Base-by-base conservation (phyloP, 768 basidiomycete species). In the Trametes cubensis region DNA sequence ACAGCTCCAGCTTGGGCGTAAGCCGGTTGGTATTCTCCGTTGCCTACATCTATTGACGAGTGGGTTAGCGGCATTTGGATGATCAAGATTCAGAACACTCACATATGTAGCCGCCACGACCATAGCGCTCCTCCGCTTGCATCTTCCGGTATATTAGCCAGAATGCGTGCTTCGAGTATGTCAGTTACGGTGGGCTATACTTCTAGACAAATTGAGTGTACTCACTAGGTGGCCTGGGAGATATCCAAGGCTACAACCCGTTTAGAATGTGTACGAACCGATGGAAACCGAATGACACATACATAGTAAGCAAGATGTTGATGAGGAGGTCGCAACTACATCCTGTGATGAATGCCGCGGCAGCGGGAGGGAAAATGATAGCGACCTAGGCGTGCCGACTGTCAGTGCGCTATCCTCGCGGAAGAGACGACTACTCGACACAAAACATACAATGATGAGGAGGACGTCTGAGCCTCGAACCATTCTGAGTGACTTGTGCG, bases 71-170 rank as follows among this genome's bases (percentile, higher is more conserved):
- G 17, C 15, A n/a, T 60, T 21, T 44, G 21, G 6, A 18, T 8
- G 21, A 56, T n/a, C 13, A n/a, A 41, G 4, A 28, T 48, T n/a
- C 42, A 50, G 34, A n/a, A 28, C 10, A 81, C 92, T 70, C 70
- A 92, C 92, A 94, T 54, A 80, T 74, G 78, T 85, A 94, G 34
- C 88, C 88, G 20, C 90, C 91, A 6, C 71, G 75, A 14, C 93
- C 93, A 69, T 91, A 95, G 44, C 79, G 81, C 68, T 92, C 91
- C 68, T 92, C 90, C 0, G 92, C 94, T 68, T 90, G 81, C 82
- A 93, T 93, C 82, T 89, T 90, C 82, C 82, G 88, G 78, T 94
- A 94, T 59, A 94, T 93, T 55, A 95, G 81, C 89, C 89, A 94
- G 77, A 94, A 93, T 1, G 91, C 89, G 70, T 94, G 92, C 83